A percentile compares a stretch with the other conserved stretches of the same genome.
Evolutionary conservation across 78 protist species (phyloP).

Genomic region (Dictyostelium brefeldianum): DNA sequence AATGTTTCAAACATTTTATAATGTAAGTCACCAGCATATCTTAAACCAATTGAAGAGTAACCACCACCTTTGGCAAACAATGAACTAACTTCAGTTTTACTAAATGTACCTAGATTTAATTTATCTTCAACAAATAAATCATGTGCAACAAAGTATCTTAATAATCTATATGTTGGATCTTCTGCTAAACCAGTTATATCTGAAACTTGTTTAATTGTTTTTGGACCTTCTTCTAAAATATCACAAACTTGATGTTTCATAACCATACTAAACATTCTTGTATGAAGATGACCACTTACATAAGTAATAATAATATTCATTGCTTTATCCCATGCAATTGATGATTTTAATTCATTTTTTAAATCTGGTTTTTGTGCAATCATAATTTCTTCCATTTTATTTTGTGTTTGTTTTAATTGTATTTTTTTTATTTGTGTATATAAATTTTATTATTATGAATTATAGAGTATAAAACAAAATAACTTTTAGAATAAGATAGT

Average conservation of each 20-base stretch:
- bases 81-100: not conserved
- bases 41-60: not conserved
- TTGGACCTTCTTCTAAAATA: constrained; percentile 6
- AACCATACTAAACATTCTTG: not conserved
- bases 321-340: constrained; percentile 17
- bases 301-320: constrained; percentile 12
- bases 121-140: constrained; percentile 5
- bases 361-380: no score
- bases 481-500: no score
- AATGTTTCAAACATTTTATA: constrained; percentile 21
- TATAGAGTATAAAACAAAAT: no score
- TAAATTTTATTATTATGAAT: no score
- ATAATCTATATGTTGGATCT: not conserved
- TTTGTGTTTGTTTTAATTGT: not conserved
- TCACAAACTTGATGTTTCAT: constrained; percentile 8
- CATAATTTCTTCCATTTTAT: not conserved
- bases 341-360: not conserved
- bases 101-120: not conserved
- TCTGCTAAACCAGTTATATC: not conserved
- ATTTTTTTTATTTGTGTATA: not conserved
- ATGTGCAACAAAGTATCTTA: not conserved
- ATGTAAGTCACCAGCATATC: not conserved
- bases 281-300: not conserved
- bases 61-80: not conserved
- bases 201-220: not conserved